Evolutionary conservation across 441 rosid genomes (phyloP).

Genomic region (Kokia cookei): DNA sequence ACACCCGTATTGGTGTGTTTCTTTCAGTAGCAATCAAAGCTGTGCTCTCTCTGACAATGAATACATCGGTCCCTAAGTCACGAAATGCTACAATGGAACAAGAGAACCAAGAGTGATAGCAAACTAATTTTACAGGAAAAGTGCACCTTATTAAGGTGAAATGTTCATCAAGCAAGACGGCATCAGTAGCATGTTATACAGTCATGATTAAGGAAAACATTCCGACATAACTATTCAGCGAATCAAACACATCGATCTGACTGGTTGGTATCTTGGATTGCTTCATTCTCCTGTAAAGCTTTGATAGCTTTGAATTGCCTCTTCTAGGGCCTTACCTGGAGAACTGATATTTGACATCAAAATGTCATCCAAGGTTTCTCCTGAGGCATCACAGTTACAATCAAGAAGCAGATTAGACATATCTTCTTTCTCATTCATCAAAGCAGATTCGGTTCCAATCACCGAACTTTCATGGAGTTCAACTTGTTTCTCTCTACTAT

Average conservation of each 20-base stretch:
- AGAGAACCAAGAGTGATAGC: neutral
- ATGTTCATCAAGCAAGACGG: neutral
- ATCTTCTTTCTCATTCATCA: neutral
- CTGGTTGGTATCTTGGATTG: neutral
- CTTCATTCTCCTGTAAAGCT: neutral
- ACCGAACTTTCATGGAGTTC: neutral
- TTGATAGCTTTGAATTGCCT: neutral
- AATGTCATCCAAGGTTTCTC: slow-evolving; percentile 1
- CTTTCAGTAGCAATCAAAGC: neutral
- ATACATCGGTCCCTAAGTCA: neutral
- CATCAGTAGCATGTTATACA: neutral
- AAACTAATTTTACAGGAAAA: neutral
- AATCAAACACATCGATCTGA: neutral
- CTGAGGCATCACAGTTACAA: neutral
- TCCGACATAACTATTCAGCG: neutral
- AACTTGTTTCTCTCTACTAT: neutral
- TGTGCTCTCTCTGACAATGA: neutral
- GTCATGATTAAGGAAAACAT: neutral
- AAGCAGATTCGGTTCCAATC: neutral
- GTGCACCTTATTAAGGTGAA: neutral
- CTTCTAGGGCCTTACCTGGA: neutral
- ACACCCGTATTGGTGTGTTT: neutral
- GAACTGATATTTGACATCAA: neutral
- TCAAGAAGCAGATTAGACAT: neutral
- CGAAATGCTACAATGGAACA: neutral